Evolutionary conservation across 768 basidiomycete genomes (phyloP).

Genomic region (Boletus edulis): DNA sequence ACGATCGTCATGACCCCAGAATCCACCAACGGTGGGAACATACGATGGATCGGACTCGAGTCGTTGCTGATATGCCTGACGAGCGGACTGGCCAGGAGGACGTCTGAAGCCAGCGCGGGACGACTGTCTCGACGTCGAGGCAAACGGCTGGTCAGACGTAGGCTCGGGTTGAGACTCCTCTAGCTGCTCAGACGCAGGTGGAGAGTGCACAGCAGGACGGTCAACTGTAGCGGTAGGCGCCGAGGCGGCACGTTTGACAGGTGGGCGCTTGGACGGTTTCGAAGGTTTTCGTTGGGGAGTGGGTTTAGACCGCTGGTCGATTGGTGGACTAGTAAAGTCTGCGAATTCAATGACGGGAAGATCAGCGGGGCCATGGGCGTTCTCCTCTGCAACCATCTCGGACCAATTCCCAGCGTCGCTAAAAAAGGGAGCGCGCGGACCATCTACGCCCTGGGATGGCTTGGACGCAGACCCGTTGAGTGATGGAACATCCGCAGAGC

Average conservation of each 20-base stretch:
- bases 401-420: constrained; percentile 64
- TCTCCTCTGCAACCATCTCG: constrained; percentile 81
- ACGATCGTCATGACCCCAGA: constrained; percentile 95
- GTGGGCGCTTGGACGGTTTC: constrained; percentile 39
- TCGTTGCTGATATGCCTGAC: constrained; percentile 83
- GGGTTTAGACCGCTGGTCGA: constrained; percentile 34
- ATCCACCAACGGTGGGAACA: constrained; percentile 87
- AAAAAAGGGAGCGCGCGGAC: constrained; percentile 49
- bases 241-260: constrained; percentile 33
- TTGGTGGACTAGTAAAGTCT: constrained; percentile 43
- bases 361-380: constrained; percentile 56
- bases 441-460: constrained; percentile 28
- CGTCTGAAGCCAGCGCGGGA: constrained; percentile 31
- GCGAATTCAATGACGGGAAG: constrained; percentile 82
- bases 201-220: constrained; percentile 14
- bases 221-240: constrained; percentile 34
- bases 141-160: constrained; percentile 32
- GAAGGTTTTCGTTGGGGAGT: constrained; percentile 40
- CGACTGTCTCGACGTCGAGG: constrained; percentile 39
- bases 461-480: constrained; percentile 23
- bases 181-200: constrained; percentile 10
- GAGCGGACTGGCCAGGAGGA: constrained; percentile 57
- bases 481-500: constrained; percentile 44
- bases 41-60: constrained; percentile 84
- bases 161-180: constrained; percentile 17